Base-by-base conservation (phyloP, 805 yeast genomes). In the Hanseniaspora valbyensis region DNA sequence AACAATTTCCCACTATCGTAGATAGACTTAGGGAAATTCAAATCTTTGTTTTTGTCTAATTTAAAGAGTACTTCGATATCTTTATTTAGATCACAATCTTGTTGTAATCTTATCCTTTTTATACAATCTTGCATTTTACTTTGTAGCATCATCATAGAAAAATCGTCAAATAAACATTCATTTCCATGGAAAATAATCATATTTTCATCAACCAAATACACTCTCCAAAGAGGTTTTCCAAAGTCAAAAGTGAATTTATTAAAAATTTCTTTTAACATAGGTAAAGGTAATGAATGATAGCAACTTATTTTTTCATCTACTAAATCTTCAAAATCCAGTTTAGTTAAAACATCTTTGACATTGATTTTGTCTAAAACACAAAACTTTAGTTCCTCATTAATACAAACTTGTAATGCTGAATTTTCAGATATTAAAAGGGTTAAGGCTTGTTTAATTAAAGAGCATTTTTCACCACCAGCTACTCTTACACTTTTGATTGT, bases 71-170 rank as follows among this genome's bases (percentile, higher is more conserved):
- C 42, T 8, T 42, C 19, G 22, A 44, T 14, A 24, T 49, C 45
- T 13, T 43, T 44, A 14, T 39, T 29, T 22, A 40, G 39, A 8
- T 28, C 41, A 2, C 16, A 2, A 22, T 16, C 25, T 24, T 13
- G 3, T 29, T 14, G 4, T 14, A 2, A 9, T 32, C 37, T 36
- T 28, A 18, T 37, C 16, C 41, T 44, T 44, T 57, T 57, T 10
- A 62, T 42, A 36, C 59, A 58, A 14, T 52, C 25, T 13, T 57
- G 42, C 40, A 63, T 54, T 29, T 56, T 44, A 32, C 57, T 59
- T 39, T 60, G 65, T 28, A 63, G 58, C 42, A 57, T 57, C 19
- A 64, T 63, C 16, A 61, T 62, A 1, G 66, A 58, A 52, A 60
- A 63, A 2, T 56, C 53, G 50, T 63, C 66, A 55, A 63, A 63